A percentile compares a stretch with the other conserved stretches of the same genome.
Conservation (phyloP, 257 asterid genomes). For the Linderniella brevidens region DNA sequence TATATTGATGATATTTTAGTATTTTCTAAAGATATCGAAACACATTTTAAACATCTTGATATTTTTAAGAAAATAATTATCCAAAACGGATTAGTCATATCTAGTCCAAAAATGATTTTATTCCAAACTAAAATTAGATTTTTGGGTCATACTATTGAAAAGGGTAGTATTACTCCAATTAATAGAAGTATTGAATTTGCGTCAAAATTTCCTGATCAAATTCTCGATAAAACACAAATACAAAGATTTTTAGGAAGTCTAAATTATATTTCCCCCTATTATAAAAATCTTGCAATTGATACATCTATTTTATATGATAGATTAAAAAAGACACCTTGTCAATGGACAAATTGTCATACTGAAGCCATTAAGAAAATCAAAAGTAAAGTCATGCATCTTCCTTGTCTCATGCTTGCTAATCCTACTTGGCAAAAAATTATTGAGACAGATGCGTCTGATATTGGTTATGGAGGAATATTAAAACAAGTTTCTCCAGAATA, state of each 20-base stretch:
- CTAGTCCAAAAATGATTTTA: background rate
- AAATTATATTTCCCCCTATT: slow-evolving; percentile 1
- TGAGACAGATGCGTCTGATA: background rate
- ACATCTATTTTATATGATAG: background rate
- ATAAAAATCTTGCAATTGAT: background rate
- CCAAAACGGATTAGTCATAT: background rate
- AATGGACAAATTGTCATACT: background rate
- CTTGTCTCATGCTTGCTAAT: background rate
- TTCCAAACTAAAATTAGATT: background rate
- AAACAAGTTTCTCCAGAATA: background rate
- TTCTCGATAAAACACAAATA: background rate
- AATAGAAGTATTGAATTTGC: background rate
- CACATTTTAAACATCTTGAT: slow-evolving; percentile 1
- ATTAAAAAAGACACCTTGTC: background rate
- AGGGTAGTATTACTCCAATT: background rate
- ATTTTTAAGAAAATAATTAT: background rate
- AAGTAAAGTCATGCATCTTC: background rate
- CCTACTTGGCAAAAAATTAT: background rate
- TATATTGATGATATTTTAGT: background rate
- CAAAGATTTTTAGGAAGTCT: slow-evolving; percentile 1
- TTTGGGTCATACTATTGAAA: background rate
- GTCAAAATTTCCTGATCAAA: background rate
- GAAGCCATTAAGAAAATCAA: background rate
- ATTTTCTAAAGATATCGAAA: background rate
- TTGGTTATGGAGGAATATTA: background rate